Evolutionary conservation across 1,139 yeast species (phyloP).

Genomic region (Kodamaea arcana): DNA sequence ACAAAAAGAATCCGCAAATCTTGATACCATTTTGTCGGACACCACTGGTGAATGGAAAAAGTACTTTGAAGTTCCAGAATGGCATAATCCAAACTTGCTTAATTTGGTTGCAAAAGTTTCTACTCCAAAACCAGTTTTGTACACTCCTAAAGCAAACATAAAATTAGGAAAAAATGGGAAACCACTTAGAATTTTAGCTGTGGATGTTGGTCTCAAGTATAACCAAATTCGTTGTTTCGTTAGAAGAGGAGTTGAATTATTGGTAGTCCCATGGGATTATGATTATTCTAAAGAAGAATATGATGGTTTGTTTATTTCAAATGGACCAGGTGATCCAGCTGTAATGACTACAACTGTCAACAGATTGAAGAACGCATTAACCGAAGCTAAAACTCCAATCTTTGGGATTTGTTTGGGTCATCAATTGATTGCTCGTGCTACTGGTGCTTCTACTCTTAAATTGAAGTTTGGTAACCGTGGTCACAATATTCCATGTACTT

Average conservation of each 20-base stretch:
- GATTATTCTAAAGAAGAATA: constrained; percentile 74
- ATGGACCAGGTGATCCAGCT: constrained; percentile 99
- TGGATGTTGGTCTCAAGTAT: constrained; percentile 97
- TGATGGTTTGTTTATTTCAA: constrained; percentile 94
- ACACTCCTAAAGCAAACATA: constrained; percentile 51
- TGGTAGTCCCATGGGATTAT: constrained; percentile 95
- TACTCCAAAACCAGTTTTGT: constrained; percentile 66
- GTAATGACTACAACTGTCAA: constrained; percentile 66
- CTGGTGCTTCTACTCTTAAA: constrained; percentile 90
- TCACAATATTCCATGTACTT: constrained; percentile 97
- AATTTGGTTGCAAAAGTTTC: constrained; percentile 93
- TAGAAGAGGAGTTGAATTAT: constrained; percentile 90
- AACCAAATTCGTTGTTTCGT: constrained; percentile 97
- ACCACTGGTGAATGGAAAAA: constrained; percentile 48
- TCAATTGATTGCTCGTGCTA: constrained; percentile 92
- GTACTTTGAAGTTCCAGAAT: constrained; percentile 73
- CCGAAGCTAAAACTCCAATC: constrained; percentile 67
- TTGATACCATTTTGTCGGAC: constrained; percentile 36
- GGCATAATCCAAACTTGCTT: constrained; percentile 88
- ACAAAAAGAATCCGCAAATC: constrained; percentile 45
- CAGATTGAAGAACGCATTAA: constrained; percentile 53
- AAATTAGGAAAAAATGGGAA: constrained; percentile 66
- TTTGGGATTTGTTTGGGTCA: constrained; percentile 99
- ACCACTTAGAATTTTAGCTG: constrained; percentile 75
- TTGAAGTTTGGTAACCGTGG: constrained; percentile 99